phyloP scores from a whole-genome alignment of 2,329 filamentous ascomycete species.

The Tricladium varicosporioides region DNA sequence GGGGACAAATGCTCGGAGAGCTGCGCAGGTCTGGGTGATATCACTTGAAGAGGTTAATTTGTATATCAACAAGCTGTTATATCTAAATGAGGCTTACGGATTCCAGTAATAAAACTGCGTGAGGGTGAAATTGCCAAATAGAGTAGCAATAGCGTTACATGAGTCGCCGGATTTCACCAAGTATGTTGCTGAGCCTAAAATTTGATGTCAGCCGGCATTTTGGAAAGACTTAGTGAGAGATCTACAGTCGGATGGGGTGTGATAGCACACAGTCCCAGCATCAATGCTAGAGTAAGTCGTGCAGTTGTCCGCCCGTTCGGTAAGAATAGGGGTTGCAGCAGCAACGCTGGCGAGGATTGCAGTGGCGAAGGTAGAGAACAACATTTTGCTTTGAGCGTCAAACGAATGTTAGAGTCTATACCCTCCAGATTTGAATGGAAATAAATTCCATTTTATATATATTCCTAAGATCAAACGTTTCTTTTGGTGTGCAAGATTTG shows the following conservation, averaged over 20 bases:
- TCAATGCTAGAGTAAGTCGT: constrained; percentile 7
- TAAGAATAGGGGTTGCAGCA: no score
- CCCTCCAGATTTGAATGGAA: no score
- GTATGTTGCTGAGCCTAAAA: constrained; percentile 8
- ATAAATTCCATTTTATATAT: no score
- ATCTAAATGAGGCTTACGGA: neutral
- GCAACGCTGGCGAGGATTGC: no score
- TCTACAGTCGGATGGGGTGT: constrained; percentile 8
- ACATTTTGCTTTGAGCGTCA: no score
- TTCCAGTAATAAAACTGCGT: constrained; percentile 13
- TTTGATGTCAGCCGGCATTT: neutral
- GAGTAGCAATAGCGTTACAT: constrained; percentile 4
- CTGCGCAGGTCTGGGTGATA: constrained; percentile 48
- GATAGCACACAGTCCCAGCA: constrained; percentile 11
- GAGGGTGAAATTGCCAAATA: constrained; percentile 9
- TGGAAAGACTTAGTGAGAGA: neutral
- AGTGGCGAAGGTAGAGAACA: no score
- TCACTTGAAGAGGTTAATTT: constrained; percentile 38
- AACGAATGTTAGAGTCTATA: no score
- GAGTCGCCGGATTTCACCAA: constrained; percentile 11
- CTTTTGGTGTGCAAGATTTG: no score
- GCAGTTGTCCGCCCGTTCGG: constrained; percentile 9
- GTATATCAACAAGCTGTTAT: neutral
- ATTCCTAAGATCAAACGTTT: no score
- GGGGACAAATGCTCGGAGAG: constrained; percentile 8